phyloP scores from a whole-genome alignment of 2,329 filamentous ascomycete species.

The Botrytis paeoniae region DNA sequence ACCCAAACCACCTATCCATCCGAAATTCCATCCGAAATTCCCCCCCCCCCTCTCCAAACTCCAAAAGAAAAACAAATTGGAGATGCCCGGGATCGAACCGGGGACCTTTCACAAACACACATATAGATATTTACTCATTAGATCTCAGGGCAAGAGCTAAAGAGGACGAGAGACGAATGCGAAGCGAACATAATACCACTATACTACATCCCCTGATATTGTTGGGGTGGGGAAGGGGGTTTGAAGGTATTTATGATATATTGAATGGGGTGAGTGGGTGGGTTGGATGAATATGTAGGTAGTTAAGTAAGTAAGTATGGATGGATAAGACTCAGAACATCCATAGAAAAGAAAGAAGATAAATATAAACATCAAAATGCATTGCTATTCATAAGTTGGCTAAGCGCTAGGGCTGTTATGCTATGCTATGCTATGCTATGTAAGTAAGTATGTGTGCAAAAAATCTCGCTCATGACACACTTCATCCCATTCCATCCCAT shows the following conservation, averaged over 20 bases:
- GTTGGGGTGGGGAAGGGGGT: rapidly evolving
- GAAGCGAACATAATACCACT: constrained; percentile 9
- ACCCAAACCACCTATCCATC: not conserved
- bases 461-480: not conserved
- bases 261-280: not conserved
- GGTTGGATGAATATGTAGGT: not conserved
- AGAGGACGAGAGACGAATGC: not conserved
- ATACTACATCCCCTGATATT: not conserved
- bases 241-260: not conserved
- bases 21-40: not conserved
- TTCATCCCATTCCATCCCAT: not conserved
- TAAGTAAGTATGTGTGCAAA: not conserved
- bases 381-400: not conserved
- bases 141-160: rapidly evolving
- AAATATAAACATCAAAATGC: not conserved
- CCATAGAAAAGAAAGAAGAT: not conserved
- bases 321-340: not conserved
- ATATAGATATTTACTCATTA: rapidly evolving
- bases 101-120: constrained; percentile 5
- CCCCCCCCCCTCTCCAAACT: too few species aligned
- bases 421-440: not conserved
- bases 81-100: constrained; percentile 8
- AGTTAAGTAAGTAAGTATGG: not conserved
- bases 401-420: not conserved
- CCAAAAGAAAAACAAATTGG: not conserved